Percentiles rank a stretch among this genome's conserved stretches.
Evolutionary conservation across 257 asterid genomes (phyloP).

Genomic region (Penstemon eatonii): DNA sequence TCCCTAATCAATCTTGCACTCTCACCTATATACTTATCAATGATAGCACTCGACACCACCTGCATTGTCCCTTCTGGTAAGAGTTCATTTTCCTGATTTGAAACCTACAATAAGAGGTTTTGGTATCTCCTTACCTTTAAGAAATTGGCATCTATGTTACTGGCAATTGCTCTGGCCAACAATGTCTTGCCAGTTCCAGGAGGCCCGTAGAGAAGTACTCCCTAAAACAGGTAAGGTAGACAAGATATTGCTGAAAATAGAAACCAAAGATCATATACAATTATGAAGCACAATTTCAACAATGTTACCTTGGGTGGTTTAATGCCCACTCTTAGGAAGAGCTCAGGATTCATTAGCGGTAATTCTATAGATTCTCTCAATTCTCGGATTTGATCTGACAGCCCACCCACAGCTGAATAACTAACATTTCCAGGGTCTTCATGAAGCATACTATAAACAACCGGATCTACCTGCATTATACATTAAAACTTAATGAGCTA

Average conservation of each 20-base stretch:
- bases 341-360: constrained; percentile 97
- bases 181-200: constrained; percentile 99
- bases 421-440: constrained; percentile 98
- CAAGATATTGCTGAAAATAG: constrained; percentile 4
- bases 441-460: constrained; percentile 95
- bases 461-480: constrained; percentile 84
- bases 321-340: constrained; percentile 88
- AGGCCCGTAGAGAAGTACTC: constrained; percentile 98
- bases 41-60: constrained; percentile 96
- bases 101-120: not conserved
- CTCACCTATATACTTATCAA: constrained; percentile 90
- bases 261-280: constrained; percentile 10
- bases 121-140: constrained; percentile 52
- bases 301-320: constrained; percentile 85
- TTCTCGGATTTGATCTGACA: constrained; percentile 92
- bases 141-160: constrained; percentile 96
- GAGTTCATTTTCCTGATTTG: constrained; percentile 4
- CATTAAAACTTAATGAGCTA: constrained; percentile 11
- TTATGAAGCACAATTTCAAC: not conserved
- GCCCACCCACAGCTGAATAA: constrained; percentile 97
- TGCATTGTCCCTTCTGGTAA: constrained; percentile 33
- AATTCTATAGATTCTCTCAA: constrained; percentile 89
- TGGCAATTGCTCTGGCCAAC: constrained; percentile 96
- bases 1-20: constrained; percentile 90
- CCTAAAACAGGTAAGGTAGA: constrained; percentile 47